Evolutionary conservation across 495 filamentous ascomycete genomes (phyloP).

Genomic region (Aspergillus campestris): DNA sequence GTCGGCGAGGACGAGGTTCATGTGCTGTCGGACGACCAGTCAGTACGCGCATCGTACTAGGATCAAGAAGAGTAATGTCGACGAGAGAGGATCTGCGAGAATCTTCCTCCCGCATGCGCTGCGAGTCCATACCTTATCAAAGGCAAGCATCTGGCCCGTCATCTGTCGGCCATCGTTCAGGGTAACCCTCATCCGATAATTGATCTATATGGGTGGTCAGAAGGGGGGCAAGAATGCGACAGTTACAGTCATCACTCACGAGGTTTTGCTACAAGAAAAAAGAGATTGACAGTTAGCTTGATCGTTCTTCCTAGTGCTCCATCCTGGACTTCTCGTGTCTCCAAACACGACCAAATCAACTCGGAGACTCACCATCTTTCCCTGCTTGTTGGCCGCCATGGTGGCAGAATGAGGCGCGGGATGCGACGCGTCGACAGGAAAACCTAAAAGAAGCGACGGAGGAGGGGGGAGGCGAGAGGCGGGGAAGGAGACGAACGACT

Average conservation of each 20-base stretch:
- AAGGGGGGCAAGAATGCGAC: too few relatives aligned
- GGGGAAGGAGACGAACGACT: too few relatives aligned
- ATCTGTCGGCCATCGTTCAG: slow-evolving; percentile 94
- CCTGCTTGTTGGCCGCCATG: slow-evolving; percentile 88
- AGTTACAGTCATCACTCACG: slow-evolving; percentile 49
- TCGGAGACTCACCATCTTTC: slow-evolving; percentile 85
- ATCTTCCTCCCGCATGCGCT: too few relatives aligned
- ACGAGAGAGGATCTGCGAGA: too few relatives aligned
- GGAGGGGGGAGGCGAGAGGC: slow-evolving; percentile 15
- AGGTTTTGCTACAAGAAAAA: slow-evolving; percentile 71
- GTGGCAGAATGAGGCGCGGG: slow-evolving; percentile 42
- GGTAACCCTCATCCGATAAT: slow-evolving; percentile 97
- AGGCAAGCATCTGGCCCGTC: slow-evolving; percentile 93
- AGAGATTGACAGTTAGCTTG: slow-evolving; percentile 54
- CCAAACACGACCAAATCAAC: slow-evolving; percentile 3
- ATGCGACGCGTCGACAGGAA: slow-evolving; percentile 18
- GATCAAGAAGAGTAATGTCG: background rate
- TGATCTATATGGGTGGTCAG: slow-evolving; percentile 59
- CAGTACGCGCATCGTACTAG: slow-evolving; percentile 3
- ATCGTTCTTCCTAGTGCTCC: background rate
- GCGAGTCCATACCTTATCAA: slow-evolving; percentile 67
- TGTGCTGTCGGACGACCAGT: slow-evolving; percentile 55
- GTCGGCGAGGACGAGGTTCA: slow-evolving; percentile 98
- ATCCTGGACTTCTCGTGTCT: background rate
- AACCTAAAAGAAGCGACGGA: slow-evolving; percentile 45